These are phyloP conservation scores for Ustilaginoidea virens DNA, from an alignment of 2,329 filamentous ascomycete species.

Conservation along the genomic window DNA sequence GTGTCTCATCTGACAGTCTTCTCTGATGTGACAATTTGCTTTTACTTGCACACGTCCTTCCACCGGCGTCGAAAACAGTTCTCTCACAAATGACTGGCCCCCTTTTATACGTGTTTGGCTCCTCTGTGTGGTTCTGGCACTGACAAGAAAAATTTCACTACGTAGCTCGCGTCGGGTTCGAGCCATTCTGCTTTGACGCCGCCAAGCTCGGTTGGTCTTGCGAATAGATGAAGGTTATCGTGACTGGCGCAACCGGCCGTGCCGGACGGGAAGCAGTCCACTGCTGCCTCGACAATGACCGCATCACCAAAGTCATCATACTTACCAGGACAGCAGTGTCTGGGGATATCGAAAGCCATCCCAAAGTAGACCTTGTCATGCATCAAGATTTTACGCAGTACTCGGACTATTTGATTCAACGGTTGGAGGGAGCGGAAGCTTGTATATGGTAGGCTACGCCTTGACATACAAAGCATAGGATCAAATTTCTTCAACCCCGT, in stretches of 20 bases:
- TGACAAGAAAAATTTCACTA: no score
- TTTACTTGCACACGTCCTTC: no score
- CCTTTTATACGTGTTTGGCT: no score
- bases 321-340: slow-evolving; percentile 32
- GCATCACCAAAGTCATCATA: slow-evolving; percentile 34
- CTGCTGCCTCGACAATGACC: slow-evolving; percentile 30
- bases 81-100: no score
- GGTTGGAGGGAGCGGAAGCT: slow-evolving; percentile 36
- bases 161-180: no score
- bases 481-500: no score
- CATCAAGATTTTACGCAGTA: slow-evolving; percentile 38
- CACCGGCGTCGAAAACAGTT: no score
- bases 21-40: no score
- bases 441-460: slow-evolving; percentile 41
- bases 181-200: no score
- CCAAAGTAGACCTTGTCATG: slow-evolving; percentile 34
- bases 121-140: no score
- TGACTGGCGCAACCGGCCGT: slow-evolving; percentile 42
- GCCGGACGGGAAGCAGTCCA: slow-evolving; percentile 37
- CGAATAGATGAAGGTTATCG: slow-evolving; percentile 38
- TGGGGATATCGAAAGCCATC: slow-evolving; percentile 23
- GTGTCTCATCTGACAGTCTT: no score
- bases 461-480: no score
- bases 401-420: slow-evolving; percentile 19
- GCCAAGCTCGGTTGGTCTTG: not conserved